phyloP scores from a whole-genome alignment of 495 filamentous ascomycete genomes.

The Cercophora newfieldiana region DNA sequence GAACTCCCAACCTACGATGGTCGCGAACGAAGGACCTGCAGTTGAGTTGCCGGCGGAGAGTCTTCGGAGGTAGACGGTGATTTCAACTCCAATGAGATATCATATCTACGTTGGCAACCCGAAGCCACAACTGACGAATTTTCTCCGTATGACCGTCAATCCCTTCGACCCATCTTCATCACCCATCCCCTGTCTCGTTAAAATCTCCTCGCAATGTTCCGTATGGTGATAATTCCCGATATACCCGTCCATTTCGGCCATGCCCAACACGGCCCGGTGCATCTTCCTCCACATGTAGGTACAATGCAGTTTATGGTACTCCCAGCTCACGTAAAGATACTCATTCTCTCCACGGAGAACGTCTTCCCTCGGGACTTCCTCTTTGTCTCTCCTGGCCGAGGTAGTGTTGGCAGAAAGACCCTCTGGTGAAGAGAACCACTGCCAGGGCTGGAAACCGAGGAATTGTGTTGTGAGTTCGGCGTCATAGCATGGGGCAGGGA shows the following conservation, averaged over 20 bases:
- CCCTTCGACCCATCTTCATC: not conserved
- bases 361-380: slow-evolving; percentile 10
- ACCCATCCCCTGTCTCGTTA: not conserved
- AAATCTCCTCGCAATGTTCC: slow-evolving; percentile 24
- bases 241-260: slow-evolving; percentile 18
- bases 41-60: not conserved
- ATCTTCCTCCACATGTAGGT: slow-evolving; percentile 37
- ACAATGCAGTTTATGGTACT: slow-evolving; percentile 36
- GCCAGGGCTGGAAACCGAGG: slow-evolving; percentile 38
- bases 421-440: slow-evolving; percentile 23
- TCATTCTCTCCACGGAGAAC: slow-evolving; percentile 19
- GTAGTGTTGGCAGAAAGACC: too few relatives aligned
- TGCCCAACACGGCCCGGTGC: slow-evolving; percentile 24
- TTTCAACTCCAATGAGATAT: too few relatives aligned
- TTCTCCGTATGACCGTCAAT: not conserved
- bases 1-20: not conserved
- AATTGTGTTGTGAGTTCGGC: slow-evolving; percentile 22
- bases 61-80: too few relatives aligned
- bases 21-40: not conserved
- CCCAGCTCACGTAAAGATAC: slow-evolving; percentile 30
- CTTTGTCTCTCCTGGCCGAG: too few relatives aligned
- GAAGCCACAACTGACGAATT: not conserved
- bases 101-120: too few relatives aligned
- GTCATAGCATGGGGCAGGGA: slow-evolving; percentile 25
- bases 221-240: slow-evolving; percentile 28